These are phyloP conservation scores for Yarrowia sp. DNA, from an alignment of 805 yeast genomes.

Conservation along the genomic window DNA sequence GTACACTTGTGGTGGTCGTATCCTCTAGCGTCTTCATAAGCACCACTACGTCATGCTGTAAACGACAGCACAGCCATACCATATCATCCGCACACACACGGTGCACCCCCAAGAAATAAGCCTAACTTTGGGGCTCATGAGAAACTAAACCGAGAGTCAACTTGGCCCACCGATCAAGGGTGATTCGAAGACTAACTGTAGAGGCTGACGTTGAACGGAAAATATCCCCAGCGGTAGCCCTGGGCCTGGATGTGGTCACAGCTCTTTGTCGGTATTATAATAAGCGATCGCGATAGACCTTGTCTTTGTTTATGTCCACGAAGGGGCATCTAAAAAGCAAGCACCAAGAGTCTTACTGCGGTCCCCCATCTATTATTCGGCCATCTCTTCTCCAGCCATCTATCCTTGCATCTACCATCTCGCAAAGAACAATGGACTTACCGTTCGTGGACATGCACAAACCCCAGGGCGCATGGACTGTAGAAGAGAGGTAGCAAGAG, in stretches of 20 bases:
- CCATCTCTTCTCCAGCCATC: slow-evolving; percentile 18
- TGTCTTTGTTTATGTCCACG: too few relatives aligned
- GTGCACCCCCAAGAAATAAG: slow-evolving; percentile 10
- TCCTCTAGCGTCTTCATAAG: too few relatives aligned
- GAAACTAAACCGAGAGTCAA: too few relatives aligned
- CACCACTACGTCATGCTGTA: slow-evolving; percentile 29
- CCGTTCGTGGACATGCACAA: slow-evolving; percentile 22
- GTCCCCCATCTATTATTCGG: neutral
- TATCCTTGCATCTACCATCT: slow-evolving; percentile 15
- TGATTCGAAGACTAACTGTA: slow-evolving; percentile 13
- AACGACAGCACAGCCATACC: slow-evolving; percentile 31
- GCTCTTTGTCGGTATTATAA: too few relatives aligned
- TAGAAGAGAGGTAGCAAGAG: slow-evolving; percentile 4
- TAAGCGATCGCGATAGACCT: too few relatives aligned
- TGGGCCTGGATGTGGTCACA: too few relatives aligned
- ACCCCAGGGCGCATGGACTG: slow-evolving; percentile 18
- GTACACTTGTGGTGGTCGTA: neutral
- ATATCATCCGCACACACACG: neutral
- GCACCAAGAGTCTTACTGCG: neutral
- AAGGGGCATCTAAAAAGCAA: slow-evolving; percentile 1
- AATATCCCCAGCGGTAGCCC: too few relatives aligned
- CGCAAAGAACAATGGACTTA: slow-evolving; percentile 20
- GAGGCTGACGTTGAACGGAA: neutral
- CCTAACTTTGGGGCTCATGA: slow-evolving; percentile 1
- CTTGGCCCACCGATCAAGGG: slow-evolving; percentile 33